Percentiles rank a stretch among this genome's conserved stretches.
Evolutionary conservation across 116 monocot species (phyloP).

Genomic region (Papilionanthe hybrid): DNA sequence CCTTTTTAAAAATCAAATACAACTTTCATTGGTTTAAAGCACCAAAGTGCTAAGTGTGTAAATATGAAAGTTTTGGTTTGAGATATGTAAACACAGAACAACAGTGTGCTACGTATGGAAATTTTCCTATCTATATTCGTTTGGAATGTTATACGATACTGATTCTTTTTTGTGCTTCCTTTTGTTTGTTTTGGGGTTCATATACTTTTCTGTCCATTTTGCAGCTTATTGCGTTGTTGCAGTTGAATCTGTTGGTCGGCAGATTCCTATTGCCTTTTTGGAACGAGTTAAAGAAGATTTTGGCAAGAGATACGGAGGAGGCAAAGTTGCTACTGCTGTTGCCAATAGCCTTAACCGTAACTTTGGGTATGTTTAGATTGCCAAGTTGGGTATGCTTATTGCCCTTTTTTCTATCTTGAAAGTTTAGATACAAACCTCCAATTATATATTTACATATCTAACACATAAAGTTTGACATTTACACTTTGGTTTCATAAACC

Average conservation of each 20-base stretch:
- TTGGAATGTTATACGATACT: not conserved
- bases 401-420: not conserved
- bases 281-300: constrained; percentile 27
- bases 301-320: constrained; percentile 21
- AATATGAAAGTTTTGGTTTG: no score
- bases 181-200: not conserved
- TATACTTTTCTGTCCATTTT: not conserved
- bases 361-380: constrained; percentile 14
- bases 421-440: not conserved
- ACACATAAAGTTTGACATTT: no score
- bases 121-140: not conserved
- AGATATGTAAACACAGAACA: no score
- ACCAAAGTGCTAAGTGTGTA: no score
- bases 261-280: constrained; percentile 21
- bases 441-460: no score
- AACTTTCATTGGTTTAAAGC: no score
- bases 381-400: constrained; percentile 8
- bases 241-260: constrained; percentile 18
- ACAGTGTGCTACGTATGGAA: no score
- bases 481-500: no score
- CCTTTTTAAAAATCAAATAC: no score
- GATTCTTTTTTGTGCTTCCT: not conserved
- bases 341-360: constrained; percentile 21
- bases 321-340: constrained; percentile 25
- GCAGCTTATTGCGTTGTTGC: constrained; percentile 29